These are phyloP conservation scores for Aspergillus sclerotioniger DNA, from an alignment of 495 filamentous ascomycete species.

Conservation along the genomic window DNA sequence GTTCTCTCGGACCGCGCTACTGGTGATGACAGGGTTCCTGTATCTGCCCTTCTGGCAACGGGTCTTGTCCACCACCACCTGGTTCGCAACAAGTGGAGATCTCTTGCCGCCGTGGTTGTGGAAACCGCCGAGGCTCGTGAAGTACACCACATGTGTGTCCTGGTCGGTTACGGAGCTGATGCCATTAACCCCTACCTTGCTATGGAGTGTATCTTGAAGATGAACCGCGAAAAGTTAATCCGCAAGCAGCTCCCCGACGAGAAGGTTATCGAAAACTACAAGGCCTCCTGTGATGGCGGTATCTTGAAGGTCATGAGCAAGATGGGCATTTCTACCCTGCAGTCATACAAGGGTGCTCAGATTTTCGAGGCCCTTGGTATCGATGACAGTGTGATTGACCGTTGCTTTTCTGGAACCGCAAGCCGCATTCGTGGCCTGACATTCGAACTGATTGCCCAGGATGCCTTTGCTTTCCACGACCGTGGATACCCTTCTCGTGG, in stretches of 20 bases:
- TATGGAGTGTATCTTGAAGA: constrained; percentile 97
- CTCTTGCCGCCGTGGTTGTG: constrained; percentile 81
- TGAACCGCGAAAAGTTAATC: constrained; percentile 93
- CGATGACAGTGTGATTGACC: constrained; percentile 91
- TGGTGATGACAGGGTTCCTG: constrained; percentile 76
- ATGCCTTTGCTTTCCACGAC: constrained; percentile 96
- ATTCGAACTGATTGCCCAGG: constrained; percentile 92
- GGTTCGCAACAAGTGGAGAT: constrained; percentile 94
- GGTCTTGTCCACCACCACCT: constrained; percentile 97
- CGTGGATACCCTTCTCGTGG: constrained; percentile 84
- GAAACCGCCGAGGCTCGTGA: constrained; percentile 98
- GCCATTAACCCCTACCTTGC: constrained; percentile 96
- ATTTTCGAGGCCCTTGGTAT: constrained; percentile 99
- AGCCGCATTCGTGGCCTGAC: constrained; percentile 95
- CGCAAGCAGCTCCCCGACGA: constrained; percentile 85
- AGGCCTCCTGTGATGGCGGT: constrained; percentile 95
- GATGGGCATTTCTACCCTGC: constrained; percentile 98
- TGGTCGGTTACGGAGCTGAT: constrained; percentile 94
- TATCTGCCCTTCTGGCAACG: constrained; percentile 87
- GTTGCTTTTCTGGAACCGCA: constrained; percentile 94
- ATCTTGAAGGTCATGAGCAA: constrained; percentile 99
- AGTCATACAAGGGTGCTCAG: constrained; percentile 98
- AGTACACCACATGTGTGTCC: constrained; percentile 98
- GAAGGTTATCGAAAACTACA: constrained; percentile 91
- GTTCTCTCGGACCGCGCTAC: constrained; percentile 90